These are phyloP conservation scores for Sanghuangporus baumii DNA, from an alignment of 1,284 basidiomycete species.

Conservation along the genomic window DNA sequence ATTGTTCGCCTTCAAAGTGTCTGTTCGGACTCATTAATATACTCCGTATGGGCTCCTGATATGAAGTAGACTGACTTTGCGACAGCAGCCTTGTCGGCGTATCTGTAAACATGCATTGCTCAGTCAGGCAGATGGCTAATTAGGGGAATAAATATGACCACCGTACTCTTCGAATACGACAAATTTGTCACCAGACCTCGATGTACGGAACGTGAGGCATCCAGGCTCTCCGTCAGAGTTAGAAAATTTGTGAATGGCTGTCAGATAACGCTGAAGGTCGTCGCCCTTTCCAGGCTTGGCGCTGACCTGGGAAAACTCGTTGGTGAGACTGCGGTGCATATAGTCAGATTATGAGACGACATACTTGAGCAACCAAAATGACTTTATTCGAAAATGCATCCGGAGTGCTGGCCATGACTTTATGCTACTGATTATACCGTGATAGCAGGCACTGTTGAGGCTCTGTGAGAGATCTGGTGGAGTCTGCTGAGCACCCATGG, in stretches of 20 bases:
- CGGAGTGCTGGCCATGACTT: neutral
- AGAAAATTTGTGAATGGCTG: conserved; percentile 13
- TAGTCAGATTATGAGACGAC: neutral
- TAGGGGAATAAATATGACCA: neutral
- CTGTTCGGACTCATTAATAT: neutral
- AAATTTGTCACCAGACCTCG: conserved; percentile 10
- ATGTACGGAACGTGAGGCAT: conserved; percentile 13
- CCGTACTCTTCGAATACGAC: conserved; percentile 15
- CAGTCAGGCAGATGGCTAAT: neutral
- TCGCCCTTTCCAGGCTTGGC: conserved; percentile 14
- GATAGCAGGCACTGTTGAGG: neutral
- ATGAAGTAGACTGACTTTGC: conserved; percentile 1
- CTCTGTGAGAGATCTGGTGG: neutral
- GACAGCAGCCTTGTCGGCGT: conserved; percentile 10
- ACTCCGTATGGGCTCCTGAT: neutral
- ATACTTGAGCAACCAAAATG: conserved; percentile 9
- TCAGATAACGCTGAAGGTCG: conserved; percentile 7
- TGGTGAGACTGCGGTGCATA: neutral
- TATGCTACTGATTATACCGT: neutral
- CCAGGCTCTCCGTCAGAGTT: conserved; percentile 14
- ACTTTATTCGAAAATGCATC: conserved; percentile 1
- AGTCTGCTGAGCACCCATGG: neutral
- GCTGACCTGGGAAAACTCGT: neutral
- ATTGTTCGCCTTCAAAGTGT: conserved; percentile 14
- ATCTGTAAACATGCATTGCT: neutral